A percentile compares a stretch with the other conserved stretches of the same genome.
Evolutionary conservation across 2,329 filamentous ascomycete species (phyloP).

Genomic region (Fusarium temperatum): DNA sequence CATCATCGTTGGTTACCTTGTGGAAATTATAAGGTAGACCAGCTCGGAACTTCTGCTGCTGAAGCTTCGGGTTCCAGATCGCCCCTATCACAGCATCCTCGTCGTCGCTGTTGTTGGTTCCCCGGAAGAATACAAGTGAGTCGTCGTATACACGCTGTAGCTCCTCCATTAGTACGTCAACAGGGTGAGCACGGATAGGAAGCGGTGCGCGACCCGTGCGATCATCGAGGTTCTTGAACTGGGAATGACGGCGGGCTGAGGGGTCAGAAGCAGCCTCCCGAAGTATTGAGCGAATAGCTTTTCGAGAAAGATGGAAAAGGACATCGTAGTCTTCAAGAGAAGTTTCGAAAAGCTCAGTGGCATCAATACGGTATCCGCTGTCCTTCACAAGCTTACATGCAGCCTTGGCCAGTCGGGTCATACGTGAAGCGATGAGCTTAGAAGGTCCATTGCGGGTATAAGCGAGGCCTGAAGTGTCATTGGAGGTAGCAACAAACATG

Average conservation of each 20-base stretch:
- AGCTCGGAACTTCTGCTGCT: conserved; percentile 71
- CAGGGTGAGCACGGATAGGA: conserved; percentile 67
- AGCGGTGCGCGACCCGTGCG: conserved; percentile 56
- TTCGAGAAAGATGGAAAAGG: conserved; percentile 74
- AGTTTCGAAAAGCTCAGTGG: conserved; percentile 71
- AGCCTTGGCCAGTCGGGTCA: conserved; percentile 83
- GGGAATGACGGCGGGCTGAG: conserved; percentile 53
- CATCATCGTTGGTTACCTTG: conserved; percentile 48
- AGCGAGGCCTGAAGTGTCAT: conserved; percentile 79
- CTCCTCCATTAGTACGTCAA: conserved; percentile 71
- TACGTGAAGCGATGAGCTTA: conserved; percentile 83
- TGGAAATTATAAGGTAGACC: conserved; percentile 71
- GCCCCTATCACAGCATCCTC: conserved; percentile 63
- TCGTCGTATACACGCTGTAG: conserved; percentile 73
- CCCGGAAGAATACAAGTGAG: conserved; percentile 82
- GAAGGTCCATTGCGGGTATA: conserved; percentile 79
- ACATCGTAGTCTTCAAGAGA: conserved; percentile 85
- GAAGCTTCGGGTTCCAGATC: conserved; percentile 66
- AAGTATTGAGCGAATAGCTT: conserved; percentile 55
- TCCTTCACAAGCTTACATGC: conserved; percentile 70
- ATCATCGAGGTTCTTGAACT: conserved; percentile 84
- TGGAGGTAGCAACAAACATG: conserved; percentile 81
- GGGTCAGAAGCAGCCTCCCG: conserved; percentile 50
- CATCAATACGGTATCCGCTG: conserved; percentile 61
- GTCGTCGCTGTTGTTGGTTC: conserved; percentile 54